Evolutionary conservation across 805 yeast species (phyloP).

Genomic region (Candida palmyrensis): DNA sequence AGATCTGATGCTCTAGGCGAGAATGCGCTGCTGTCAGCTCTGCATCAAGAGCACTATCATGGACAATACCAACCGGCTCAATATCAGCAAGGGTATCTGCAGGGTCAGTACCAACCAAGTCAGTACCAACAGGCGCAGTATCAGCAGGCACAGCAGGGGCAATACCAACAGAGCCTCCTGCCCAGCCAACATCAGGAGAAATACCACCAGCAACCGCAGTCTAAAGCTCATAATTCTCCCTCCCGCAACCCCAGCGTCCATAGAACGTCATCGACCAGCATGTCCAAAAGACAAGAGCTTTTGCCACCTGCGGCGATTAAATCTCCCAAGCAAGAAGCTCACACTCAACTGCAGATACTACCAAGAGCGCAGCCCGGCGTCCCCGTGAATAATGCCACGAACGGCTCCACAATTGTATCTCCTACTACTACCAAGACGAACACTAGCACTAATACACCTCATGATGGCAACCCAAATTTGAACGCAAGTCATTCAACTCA

Average conservation of each 20-base stretch:
- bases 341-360: not conserved
- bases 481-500: constrained; percentile 12
- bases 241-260: constrained; percentile 5
- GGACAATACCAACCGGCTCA: too few species aligned
- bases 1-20: constrained; percentile 6
- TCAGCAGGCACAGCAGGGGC: constrained; percentile 4
- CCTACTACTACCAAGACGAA: constrained; percentile 3
- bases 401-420: constrained; percentile 8
- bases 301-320: constrained; percentile 29
- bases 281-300: constrained; percentile 19
- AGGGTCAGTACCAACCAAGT: too few species aligned
- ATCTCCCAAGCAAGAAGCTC: constrained; percentile 7
- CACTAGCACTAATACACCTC: constrained; percentile 5
- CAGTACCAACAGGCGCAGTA: constrained; percentile 1
- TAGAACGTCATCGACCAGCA: constrained; percentile 4
- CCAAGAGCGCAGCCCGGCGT: not conserved
- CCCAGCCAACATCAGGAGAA: constrained; percentile 9
- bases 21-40: too few species aligned
- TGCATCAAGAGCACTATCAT: too few species aligned
- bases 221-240: too few species aligned
- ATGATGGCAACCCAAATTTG: not conserved
- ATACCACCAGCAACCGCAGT: constrained; percentile 3
- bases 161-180: constrained; percentile 4
- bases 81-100: too few species aligned
- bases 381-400: constrained; percentile 1